phyloP scores from a whole-genome alignment of 306 rosid species.

The Ormosia emarginata region DNA sequence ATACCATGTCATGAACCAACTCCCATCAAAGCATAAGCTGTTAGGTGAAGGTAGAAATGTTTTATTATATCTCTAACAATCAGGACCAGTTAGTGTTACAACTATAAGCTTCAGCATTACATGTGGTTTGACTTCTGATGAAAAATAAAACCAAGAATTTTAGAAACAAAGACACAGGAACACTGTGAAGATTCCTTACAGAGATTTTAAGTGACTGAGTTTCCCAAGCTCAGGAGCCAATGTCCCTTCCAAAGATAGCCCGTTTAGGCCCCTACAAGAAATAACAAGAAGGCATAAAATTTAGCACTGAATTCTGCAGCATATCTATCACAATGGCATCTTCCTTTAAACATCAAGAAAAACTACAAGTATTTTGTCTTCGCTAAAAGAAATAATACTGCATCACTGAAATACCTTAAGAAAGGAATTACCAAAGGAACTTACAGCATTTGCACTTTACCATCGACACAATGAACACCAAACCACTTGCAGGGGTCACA shows the following conservation, averaged over 20 bases:
- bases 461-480: slow-evolving; percentile 62
- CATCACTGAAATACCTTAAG: background rate
- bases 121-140: background rate
- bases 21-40: no score
- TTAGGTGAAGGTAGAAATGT: no score
- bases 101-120: background rate
- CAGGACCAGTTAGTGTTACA: background rate
- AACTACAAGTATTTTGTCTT: background rate
- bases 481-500: slow-evolving; percentile 70
- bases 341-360: background rate
- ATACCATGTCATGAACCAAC: background rate
- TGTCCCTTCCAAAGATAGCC: slow-evolving; percentile 68
- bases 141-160: background rate
- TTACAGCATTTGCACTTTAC: slow-evolving; percentile 72
- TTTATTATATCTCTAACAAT: background rate
- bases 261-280: slow-evolving; percentile 61
- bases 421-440: slow-evolving; percentile 27
- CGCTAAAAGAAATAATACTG: background rate
- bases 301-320: background rate
- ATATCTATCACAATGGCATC: background rate
- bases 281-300: slow-evolving; percentile 11
- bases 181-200: slow-evolving; percentile 47
- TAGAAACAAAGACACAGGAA: background rate
- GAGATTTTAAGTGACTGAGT: slow-evolving; percentile 57
- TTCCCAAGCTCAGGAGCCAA: slow-evolving; percentile 81